Evolutionary conservation across 768 basidiomycete genomes (phyloP).

Genomic region (Leccinum disarticulatum): DNA sequence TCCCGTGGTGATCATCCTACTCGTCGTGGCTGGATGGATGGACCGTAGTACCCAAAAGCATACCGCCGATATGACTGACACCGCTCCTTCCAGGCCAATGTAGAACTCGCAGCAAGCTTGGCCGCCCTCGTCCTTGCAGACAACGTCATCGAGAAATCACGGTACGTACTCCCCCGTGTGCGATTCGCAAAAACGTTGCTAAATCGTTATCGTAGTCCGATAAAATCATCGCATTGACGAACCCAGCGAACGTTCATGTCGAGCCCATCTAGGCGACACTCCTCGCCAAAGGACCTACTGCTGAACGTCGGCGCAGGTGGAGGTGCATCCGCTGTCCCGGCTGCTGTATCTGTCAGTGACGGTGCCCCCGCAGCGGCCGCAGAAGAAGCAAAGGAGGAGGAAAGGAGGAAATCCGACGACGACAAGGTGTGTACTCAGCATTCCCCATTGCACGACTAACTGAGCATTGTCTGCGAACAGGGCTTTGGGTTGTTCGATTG

Average conservation of each 20-base stretch:
- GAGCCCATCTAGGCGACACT: slow-evolving; percentile 98
- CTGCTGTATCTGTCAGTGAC: slow-evolving; percentile 49
- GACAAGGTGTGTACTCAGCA: slow-evolving; percentile 39
- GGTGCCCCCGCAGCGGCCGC: slow-evolving; percentile 64
- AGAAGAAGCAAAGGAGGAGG: slow-evolving; percentile 75
- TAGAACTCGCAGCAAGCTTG: slow-evolving; percentile 91
- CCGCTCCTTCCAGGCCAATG: slow-evolving; percentile 42
- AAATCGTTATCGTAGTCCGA: slow-evolving; percentile 59
- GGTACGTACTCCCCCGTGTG: slow-evolving; percentile 49
- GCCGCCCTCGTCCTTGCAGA: slow-evolving; percentile 96
- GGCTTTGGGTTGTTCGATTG: slow-evolving; percentile 98
- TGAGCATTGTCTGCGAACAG: slow-evolving; percentile 38
- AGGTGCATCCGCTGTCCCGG: slow-evolving; percentile 68
- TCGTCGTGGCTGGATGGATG: no score
- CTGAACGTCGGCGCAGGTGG: slow-evolving; percentile 94
- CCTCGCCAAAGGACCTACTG: slow-evolving; percentile 81
- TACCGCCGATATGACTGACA: background rate
- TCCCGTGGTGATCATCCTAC: no score
- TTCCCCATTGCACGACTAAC: background rate
- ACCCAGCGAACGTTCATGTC: slow-evolving; percentile 79
- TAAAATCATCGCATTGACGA: slow-evolving; percentile 85
- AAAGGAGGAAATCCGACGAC: slow-evolving; percentile 87
- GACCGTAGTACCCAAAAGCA: no score
- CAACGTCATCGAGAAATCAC: slow-evolving; percentile 93
- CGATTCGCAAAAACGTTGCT: background rate